phyloP scores from a whole-genome alignment of 1,284 basidiomycete genomes.

The Exobasidium rhododendri region DNA sequence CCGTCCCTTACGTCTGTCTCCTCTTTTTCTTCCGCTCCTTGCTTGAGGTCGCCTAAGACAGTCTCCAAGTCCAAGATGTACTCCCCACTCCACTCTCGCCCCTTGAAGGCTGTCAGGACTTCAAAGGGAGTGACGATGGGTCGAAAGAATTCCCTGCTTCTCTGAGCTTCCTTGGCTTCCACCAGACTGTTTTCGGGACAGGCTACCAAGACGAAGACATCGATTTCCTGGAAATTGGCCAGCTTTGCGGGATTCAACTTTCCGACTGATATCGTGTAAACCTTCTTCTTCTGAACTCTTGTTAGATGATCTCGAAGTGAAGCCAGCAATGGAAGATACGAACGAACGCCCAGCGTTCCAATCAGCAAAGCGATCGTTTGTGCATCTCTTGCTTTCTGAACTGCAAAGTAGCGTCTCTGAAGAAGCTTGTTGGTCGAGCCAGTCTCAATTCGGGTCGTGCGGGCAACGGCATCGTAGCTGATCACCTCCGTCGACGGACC shows the following conservation, averaged over 20 bases:
- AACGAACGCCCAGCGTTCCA: slow-evolving; percentile 79
- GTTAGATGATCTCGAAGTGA: slow-evolving; percentile 33
- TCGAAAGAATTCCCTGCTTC: slow-evolving; percentile 69
- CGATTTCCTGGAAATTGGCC: slow-evolving; percentile 93
- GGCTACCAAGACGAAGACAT: slow-evolving; percentile 90
- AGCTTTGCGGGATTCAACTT: slow-evolving; percentile 93
- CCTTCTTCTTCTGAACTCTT: slow-evolving; percentile 30
- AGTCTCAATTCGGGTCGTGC: slow-evolving; percentile 61
- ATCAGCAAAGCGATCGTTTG: slow-evolving; percentile 94
- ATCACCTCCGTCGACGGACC: slow-evolving; percentile 58
- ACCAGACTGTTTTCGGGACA: slow-evolving; percentile 90
- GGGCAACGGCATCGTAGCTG: slow-evolving; percentile 67
- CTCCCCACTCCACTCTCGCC: slow-evolving; percentile 67
- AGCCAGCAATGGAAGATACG: slow-evolving; percentile 25
- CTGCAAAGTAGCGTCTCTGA: slow-evolving; percentile 82
- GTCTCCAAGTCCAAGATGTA: slow-evolving; percentile 77
- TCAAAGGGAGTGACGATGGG: slow-evolving; percentile 96
- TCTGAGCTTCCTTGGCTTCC: slow-evolving; percentile 61
- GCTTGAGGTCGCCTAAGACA: slow-evolving; percentile 39
- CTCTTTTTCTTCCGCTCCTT: slow-evolving; percentile 19
- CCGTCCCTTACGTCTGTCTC: too few species aligned
- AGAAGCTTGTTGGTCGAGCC: slow-evolving; percentile 68
- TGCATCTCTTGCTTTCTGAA: slow-evolving; percentile 85
- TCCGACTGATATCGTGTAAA: slow-evolving; percentile 90
- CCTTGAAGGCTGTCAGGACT: slow-evolving; percentile 71